Percentiles rank a stretch among this genome's conserved stretches.
These are phyloP conservation scores for Sarocladium kiliense DNA, from an alignment of 2,329 filamentous ascomycete genomes.

Conservation along the genomic window DNA sequence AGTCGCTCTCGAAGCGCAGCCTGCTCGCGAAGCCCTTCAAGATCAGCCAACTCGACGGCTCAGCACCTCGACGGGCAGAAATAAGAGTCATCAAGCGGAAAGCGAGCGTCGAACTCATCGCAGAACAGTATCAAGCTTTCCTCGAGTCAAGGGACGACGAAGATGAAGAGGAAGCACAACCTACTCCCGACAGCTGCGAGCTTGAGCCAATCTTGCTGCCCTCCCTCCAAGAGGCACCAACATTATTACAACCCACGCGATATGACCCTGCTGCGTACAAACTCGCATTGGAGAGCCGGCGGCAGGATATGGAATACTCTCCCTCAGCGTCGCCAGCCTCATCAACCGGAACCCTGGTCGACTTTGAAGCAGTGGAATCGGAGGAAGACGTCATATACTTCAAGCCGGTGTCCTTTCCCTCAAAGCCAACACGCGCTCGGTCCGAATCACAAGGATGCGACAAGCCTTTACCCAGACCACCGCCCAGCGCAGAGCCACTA, in stretches of 20 bases:
- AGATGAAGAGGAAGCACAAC: not conserved
- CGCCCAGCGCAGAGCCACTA: conserved; percentile 23
- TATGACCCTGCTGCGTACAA: not conserved
- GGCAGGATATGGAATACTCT: not conserved
- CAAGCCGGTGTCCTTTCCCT: conserved; percentile 36
- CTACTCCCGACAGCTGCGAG: not conserved
- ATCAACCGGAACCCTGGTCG: conserved; percentile 40
- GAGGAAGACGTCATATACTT: conserved; percentile 40
- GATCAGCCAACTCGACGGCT: conserved; percentile 38
- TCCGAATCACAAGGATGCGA: not conserved
- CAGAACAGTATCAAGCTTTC: conserved; percentile 40
- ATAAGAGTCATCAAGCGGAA: conserved; percentile 19
- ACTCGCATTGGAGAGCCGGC: not conserved
- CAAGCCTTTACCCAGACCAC: conserved; percentile 2
- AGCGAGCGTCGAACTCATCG: conserved; percentile 37
- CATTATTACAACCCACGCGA: not conserved
- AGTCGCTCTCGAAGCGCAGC: conserved; percentile 1
- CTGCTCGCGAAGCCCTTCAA: conserved; percentile 39
- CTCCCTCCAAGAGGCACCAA: not conserved
- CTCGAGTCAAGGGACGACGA: conserved; percentile 21
- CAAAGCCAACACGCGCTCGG: conserved; percentile 18
- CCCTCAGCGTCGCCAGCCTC: not conserved
- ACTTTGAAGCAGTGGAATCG: conserved; percentile 27
- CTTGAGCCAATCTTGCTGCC: not conserved
- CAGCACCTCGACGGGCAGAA: conserved; percentile 5